phyloP scores from a whole-genome alignment of 768 basidiomycete genomes.

The Dioszegia aurantiaca region DNA sequence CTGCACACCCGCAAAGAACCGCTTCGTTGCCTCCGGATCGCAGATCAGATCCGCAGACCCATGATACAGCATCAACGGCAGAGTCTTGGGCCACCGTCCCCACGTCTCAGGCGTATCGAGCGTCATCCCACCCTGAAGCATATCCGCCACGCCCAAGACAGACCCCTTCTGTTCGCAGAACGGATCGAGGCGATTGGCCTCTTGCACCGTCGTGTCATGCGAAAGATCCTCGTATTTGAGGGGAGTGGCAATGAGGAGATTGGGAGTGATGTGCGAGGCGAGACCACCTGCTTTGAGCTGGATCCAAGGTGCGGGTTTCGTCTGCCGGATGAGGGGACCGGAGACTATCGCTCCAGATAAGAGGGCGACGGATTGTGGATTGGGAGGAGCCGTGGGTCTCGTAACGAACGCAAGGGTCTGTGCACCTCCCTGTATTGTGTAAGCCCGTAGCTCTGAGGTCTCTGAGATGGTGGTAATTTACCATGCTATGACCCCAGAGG shows the following conservation, averaged over 20 bases:
- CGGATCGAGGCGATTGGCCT: constrained; percentile 28
- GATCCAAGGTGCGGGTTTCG: constrained; percentile 23
- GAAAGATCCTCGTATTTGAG: constrained; percentile 36
- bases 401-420: constrained; percentile 40
- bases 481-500: constrained; percentile 47
- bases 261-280: constrained; percentile 33
- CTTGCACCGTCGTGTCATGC: constrained; percentile 30
- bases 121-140: constrained; percentile 37
- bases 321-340: constrained; percentile 36
- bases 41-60: constrained; percentile 41
- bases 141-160: constrained; percentile 34
- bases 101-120: constrained; percentile 24
- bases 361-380: constrained; percentile 22
- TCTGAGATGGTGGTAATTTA: constrained; percentile 17
- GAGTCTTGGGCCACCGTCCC: constrained; percentile 31
- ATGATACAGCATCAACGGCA: constrained; percentile 42
- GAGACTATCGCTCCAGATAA: constrained; percentile 39
- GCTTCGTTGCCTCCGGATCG: constrained; percentile 25
- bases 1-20: constrained; percentile 30
- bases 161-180: constrained; percentile 42
- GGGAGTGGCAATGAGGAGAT: constrained; percentile 39
- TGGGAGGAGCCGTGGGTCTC: constrained; percentile 26
- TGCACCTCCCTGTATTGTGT: constrained; percentile 36
- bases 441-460: neutral
- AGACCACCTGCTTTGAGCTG: constrained; percentile 37